Conservation (phyloP, 2,329 filamentous ascomycete species). For the Apiospora sp. region DNA sequence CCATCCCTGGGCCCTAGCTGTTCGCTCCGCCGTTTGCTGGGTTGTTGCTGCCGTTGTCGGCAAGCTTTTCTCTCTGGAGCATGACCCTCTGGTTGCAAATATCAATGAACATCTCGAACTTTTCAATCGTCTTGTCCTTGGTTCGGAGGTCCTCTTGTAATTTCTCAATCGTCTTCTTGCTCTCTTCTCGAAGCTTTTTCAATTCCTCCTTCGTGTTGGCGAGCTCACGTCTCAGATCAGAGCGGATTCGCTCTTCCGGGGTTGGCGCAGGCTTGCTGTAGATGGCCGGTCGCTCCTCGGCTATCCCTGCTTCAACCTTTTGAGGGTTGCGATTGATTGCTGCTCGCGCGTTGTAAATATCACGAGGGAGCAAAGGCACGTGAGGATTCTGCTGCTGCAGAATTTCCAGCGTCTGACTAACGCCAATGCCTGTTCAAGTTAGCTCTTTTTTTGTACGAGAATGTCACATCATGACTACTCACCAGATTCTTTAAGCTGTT, state of each 20-base stretch:
- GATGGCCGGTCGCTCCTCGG: constrained; percentile 68
- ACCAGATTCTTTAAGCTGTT: constrained; percentile 72
- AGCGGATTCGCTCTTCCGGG: constrained; percentile 69
- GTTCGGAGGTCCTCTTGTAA: constrained; percentile 67
- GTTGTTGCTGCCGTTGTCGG: constrained; percentile 41
- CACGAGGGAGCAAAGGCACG: constrained; percentile 68
- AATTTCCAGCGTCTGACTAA: constrained; percentile 71
- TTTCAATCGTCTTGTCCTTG: constrained; percentile 68
- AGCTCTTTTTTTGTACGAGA: constrained; percentile 38
- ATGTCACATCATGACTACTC: constrained; percentile 40
- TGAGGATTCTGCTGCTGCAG: constrained; percentile 70
- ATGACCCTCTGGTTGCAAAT: constrained; percentile 74
- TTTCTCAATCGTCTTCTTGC: constrained; percentile 64
- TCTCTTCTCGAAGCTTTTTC: constrained; percentile 62
- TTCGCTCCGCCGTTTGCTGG: constrained; percentile 36
- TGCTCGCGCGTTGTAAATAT: constrained; percentile 73
- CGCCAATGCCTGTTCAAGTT: constrained; percentile 62
- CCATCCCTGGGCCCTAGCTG: constrained; percentile 30
- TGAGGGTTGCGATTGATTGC: constrained; percentile 72
- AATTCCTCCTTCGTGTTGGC: constrained; percentile 65
- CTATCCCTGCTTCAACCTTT: constrained; percentile 66
- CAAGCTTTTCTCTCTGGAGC: constrained; percentile 64
- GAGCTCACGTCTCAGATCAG: constrained; percentile 68
- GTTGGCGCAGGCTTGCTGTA: constrained; percentile 72
- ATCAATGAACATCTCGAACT: constrained; percentile 75